Evolutionary conservation across 108 stramenopile genomes (phyloP), one percentile per base, ranked within the genome.

Genomic region (Skeletonema tropicum): DNA sequence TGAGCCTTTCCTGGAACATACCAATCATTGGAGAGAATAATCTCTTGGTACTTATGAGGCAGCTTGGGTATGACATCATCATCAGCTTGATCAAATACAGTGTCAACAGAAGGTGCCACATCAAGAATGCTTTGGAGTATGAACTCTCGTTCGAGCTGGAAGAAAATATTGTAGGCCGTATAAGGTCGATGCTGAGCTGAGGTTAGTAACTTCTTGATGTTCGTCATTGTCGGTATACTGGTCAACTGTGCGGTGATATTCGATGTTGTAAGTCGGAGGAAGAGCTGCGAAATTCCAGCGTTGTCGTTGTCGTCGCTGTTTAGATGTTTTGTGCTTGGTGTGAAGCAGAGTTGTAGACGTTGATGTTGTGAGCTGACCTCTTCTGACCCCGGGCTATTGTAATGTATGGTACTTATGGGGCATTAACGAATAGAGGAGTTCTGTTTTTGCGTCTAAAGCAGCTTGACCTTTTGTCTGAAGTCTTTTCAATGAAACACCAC

Each of bases 61-160:
- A 80, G 79, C 21, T 41, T 26, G 5, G 79, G 79, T 11, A 59
- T 60, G 6, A 63, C 60, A 33, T 73, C 67, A 25, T 66, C 63
- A 32, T 64, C 65, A 7, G 9, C 38, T 32, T 48, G 48, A 31
- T 80, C 65, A 14, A 68, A 68, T 17, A 64, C 57, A 17, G 61
- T 67, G 10, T 19, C 39, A 14, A 46, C 42, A 17, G 55, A 66
- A 26, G 76, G 68, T 32, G 25, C 14, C 30, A 70, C 57, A 35
- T 59, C 67, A 5, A 68, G 66, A 9, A 61, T 13, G 14, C 31
- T 26, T 69, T 80, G 79, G 23, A 80, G 72, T 25, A 80, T 80
- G 60, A 61, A 73, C 52, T 72, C 71, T 36, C 79, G 29, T 62
- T 80, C 72, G 23, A 80, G 72, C 60, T 80, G 79, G 52, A 72